Evolutionary conservation across 306 rosid genomes (phyloP).

Genomic region (Alnus glutinosa): DNA sequence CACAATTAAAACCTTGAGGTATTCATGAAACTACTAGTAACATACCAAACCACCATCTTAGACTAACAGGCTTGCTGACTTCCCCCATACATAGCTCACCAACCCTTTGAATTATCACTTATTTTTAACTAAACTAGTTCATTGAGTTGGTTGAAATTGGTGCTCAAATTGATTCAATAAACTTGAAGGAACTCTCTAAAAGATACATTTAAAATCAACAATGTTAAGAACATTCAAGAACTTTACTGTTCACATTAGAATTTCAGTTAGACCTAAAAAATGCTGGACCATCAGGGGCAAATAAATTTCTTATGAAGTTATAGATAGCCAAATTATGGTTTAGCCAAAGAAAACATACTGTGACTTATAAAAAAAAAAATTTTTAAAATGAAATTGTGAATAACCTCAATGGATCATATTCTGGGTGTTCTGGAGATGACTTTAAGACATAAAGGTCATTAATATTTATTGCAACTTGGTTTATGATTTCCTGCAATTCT

Average conservation of each 20-base stretch:
- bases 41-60: neutral
- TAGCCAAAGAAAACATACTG: neutral
- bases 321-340: neutral
- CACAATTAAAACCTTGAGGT: neutral
- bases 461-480: constrained; percentile 65
- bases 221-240: neutral
- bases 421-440: constrained; percentile 62
- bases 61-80: neutral
- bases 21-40: neutral
- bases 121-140: neutral
- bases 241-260: neutral
- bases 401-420: constrained; percentile 76
- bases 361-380: neutral
- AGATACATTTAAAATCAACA: neutral
- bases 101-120: neutral
- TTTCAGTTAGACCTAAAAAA: neutral
- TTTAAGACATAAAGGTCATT: constrained; percentile 68
- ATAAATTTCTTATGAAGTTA: neutral
- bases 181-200: no score
- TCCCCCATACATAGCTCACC: neutral
- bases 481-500: constrained; percentile 63
- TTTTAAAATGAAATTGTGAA: neutral
- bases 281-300: neutral
- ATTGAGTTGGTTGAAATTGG: neutral
- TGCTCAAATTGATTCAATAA: neutral